Base-by-base conservation (phyloP, 495 filamentous ascomycete species). In the Hypoxylon fragiforme region DNA sequence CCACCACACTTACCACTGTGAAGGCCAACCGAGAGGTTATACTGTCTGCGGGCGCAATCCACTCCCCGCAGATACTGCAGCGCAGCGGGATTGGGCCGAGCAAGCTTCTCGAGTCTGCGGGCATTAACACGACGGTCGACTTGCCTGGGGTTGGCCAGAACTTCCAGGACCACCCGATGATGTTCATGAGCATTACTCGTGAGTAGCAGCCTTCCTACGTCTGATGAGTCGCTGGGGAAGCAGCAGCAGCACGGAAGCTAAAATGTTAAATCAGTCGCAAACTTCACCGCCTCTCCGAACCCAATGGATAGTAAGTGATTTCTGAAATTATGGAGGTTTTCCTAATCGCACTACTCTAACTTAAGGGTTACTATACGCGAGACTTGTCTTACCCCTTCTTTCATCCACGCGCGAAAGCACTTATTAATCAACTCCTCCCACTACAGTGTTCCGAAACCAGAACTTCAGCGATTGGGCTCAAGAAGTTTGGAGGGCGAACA, bases 91-190 rank as follows among this genome's bases (percentile, higher is more conserved):
- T 85, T 35, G 81, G 82, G 1, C 77, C 78, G 1, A 62, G 59
- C 0, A 69, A 68, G 16, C 57, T 84, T 4, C 63, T 85, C 1
- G 41, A 69, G 13, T 50, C 65, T 13, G 75, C 78, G 12, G 68
- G 70, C 1, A 78, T 85, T 26, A 66, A 67, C 3, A 69, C 77
- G 0, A 55, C 73, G 1, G 67, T 80, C 1, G 75, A 85, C 45
- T 62, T 82, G 0, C 80, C 81, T 1, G 80, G 79, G 3, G 81
- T 85, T 11, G 81, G 81, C 1, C 73, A 78, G 47, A 84, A 84
- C 53, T 77, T 84, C 49, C 81, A 85, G 48, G 81, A 85, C 42
- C 81, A 85, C 41, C 69, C 69, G 1, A 73, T 74, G 62, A 53
- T 65, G 21, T 57, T 75, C 4, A 54, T 54, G 34, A 64, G 59